Percentiles rank a stretch among this genome's conserved stretches.
phyloP scores from a whole-genome alignment of 1,284 basidiomycete genomes.

The Vanrija humicola region DNA sequence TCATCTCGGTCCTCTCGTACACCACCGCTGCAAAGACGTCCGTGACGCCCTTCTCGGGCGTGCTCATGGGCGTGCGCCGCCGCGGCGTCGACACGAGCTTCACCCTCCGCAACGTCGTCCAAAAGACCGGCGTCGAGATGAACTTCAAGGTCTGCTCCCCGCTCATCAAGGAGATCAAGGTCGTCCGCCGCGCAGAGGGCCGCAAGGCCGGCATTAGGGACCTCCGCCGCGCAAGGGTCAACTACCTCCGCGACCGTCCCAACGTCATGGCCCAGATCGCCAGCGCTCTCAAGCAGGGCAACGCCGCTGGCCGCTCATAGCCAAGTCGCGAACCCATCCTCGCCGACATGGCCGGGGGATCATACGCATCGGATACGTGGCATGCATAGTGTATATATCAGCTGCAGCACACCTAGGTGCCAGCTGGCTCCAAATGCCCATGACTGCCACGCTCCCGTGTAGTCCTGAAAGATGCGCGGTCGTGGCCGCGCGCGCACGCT shows the following conservation, averaged over 20 bases:
- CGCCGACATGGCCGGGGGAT: no score
- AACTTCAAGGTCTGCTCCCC: slow-evolving; percentile 79
- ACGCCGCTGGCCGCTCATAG: no score
- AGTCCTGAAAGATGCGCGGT: neutral
- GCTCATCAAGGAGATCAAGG: slow-evolving; percentile 75
- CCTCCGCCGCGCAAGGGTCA: slow-evolving; percentile 41
- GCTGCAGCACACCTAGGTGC: neutral
- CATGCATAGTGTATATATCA: slow-evolving; percentile 25
- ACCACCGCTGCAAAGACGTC: slow-evolving; percentile 54
- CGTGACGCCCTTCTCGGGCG: slow-evolving; percentile 74
- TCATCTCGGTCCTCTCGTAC: slow-evolving; percentile 63
- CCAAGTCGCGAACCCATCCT: no score
- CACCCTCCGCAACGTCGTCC: slow-evolving; percentile 77
- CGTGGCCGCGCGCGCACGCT: neutral
- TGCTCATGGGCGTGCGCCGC: slow-evolving; percentile 72
- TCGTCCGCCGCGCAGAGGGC: slow-evolving; percentile 50
- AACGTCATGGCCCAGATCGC: slow-evolving; percentile 44
- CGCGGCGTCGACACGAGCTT: slow-evolving; percentile 79
- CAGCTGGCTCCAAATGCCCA: no score
- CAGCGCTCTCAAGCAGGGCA: slow-evolving; percentile 33
- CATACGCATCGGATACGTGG: slow-evolving; percentile 6
- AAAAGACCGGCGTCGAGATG: slow-evolving; percentile 85
- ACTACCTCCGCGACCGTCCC: slow-evolving; percentile 46
- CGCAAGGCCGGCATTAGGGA: slow-evolving; percentile 34
- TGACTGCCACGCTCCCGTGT: no score